Evolutionary conservation across 2,329 filamentous ascomycete species (phyloP), one percentile per base, ranked within the genome.

Genomic region (Zymoseptoria passerinii): DNA sequence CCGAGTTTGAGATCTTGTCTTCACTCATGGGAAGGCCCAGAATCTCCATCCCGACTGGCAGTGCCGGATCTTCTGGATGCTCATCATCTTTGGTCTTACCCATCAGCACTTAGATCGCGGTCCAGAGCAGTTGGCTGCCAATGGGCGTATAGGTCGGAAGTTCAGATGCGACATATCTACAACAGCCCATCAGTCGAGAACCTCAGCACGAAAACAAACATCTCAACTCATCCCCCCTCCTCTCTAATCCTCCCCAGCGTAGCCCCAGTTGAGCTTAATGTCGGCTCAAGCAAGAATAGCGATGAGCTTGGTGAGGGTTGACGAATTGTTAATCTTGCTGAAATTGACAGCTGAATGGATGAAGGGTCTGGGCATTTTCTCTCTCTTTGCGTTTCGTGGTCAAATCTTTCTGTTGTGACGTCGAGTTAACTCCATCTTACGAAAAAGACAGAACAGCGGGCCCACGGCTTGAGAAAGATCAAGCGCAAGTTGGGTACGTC

Each of bases 111-210:
- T 67, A 71, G 4, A 75, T 63, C 0, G 73, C 72, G 16, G 72
- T 72, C 52, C 68, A 67, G 5, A 69, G 65, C 48, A 69, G 57
- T 48, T 69, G 67, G 53, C 69, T 71, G 0, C 68, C 73, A 52
- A 75, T 68, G 1, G 68, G 63, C 2, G 73, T 74, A 55, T 75
- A 74, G 3, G 68, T 72, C 7, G 69, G 69, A 53, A 72, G 73
- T 44, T 44, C 13, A 10, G 16, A 6, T 13, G 35, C 16, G 35
- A 44, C 35, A 44, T 16, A n/a, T 44, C 13, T 44, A 48, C 13
- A 48, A 44, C 19, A 52, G 23, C 27, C 6, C 35, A 49, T 61
- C 60, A 59, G 54, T 44, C 28, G 7, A 28, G 16, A 50, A 0
- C 6, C 28, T 8, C 20, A 7, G 18, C n/a, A 16, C 19, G 28